Percentiles rank a stretch among this genome's conserved stretches.
phyloP scores from a whole-genome alignment of 352 stramenopile genomes.

The Globisporangium spinosum region DNA sequence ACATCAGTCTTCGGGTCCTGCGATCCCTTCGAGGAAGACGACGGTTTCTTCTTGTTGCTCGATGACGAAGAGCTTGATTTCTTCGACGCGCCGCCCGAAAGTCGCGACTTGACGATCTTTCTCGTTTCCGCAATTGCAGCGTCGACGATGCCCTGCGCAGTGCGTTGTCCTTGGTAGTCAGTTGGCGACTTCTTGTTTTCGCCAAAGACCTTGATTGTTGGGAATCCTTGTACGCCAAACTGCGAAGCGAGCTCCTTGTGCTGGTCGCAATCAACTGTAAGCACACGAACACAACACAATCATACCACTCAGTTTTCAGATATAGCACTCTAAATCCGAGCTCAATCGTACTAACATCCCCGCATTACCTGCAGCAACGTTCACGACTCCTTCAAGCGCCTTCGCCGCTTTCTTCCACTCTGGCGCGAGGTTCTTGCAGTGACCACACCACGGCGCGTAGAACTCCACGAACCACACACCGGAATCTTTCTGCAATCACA shows the following conservation, averaged over 20 bases:
- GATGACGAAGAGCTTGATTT: constrained; percentile 26
- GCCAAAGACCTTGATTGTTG: constrained; percentile 93
- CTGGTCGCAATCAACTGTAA: constrained; percentile 67
- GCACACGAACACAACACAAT: not conserved
- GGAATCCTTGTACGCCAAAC: constrained; percentile 90
- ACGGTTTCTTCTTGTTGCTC: constrained; percentile 45
- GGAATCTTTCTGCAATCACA: constrained; percentile 42
- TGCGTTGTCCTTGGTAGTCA: constrained; percentile 80
- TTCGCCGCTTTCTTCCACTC: constrained; percentile 91
- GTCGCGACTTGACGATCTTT: constrained; percentile 75
- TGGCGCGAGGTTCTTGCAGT: constrained; percentile 92
- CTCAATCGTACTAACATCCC: not conserved
- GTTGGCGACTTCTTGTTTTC: constrained; percentile 73
- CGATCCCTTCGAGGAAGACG: constrained; percentile 23
- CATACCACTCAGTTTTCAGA: not conserved
- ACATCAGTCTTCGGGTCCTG: constrained; percentile 64
- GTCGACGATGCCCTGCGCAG: constrained; percentile 81
- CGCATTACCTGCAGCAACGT: constrained; percentile 64
- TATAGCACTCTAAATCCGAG: not conserved
- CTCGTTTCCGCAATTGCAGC: constrained; percentile 67
- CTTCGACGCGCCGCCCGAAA: constrained; percentile 56
- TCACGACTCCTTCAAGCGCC: constrained; percentile 86
- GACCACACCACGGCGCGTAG: constrained; percentile 93
- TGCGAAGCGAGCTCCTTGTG: constrained; percentile 81
- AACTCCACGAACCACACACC: constrained; percentile 94